Conservation (phyloP, 305 asterid genomes). For the Lippia alba region DNA sequence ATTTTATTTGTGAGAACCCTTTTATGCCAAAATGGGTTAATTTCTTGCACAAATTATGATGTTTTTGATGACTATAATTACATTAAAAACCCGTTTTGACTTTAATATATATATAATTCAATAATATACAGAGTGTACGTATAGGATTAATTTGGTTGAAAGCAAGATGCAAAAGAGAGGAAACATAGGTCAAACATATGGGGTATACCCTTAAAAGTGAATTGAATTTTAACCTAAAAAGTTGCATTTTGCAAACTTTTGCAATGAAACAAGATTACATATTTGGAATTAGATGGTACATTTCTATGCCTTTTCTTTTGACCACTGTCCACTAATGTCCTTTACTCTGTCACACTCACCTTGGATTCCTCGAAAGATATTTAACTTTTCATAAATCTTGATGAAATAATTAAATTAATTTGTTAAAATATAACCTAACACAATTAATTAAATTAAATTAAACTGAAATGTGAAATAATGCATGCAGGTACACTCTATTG, state of each 20-base stretch:
- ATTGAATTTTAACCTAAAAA: slow-evolving; percentile 36
- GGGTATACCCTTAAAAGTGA: slow-evolving; percentile 41
- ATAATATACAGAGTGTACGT: too few species aligned
- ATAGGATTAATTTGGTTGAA: background rate
- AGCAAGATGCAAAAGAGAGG: slow-evolving; percentile 37
- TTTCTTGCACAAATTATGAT: too few species aligned
- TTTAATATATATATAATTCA: too few species aligned
- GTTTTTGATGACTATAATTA: too few species aligned
- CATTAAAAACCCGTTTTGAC: too few species aligned
- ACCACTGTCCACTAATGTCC: slow-evolving; percentile 30
- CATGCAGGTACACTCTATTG: slow-evolving; percentile 67
- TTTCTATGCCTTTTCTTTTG: slow-evolving; percentile 34
- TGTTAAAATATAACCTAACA: background rate
- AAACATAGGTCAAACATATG: slow-evolving; percentile 44
- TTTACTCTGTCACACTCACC: slow-evolving; percentile 28
- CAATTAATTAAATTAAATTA: background rate
- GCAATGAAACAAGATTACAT: background rate
- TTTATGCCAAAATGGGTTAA: too few species aligned
- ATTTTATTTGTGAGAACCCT: too few species aligned
- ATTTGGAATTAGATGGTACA: slow-evolving; percentile 26
- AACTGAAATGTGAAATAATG: background rate
- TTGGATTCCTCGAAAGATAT: slow-evolving; percentile 36
- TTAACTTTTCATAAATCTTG: too few species aligned
- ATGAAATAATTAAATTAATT: too few species aligned
- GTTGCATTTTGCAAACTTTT: background rate